Evolutionary conservation across 2,329 filamentous ascomycete genomes (phyloP).

Genomic region (Cladophialophora immunda): DNA sequence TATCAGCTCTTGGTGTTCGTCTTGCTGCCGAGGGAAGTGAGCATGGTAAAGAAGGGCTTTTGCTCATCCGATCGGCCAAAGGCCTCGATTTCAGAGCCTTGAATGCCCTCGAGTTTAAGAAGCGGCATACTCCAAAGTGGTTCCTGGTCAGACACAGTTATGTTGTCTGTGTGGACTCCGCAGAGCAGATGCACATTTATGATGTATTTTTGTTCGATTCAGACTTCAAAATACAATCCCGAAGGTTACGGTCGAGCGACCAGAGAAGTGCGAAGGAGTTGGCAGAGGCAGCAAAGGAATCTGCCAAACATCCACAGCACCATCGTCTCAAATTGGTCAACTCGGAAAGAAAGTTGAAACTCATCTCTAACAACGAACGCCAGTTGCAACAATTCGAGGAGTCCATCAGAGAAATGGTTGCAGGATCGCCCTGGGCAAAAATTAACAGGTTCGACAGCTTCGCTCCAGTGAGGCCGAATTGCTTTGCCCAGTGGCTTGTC

Average conservation of each 20-base stretch:
- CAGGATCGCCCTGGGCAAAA: constrained; percentile 81
- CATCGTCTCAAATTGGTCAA: constrained; percentile 90
- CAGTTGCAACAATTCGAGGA: constrained; percentile 92
- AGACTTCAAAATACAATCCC: constrained; percentile 77
- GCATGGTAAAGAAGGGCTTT: constrained; percentile 94
- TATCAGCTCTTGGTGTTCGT: constrained; percentile 91
- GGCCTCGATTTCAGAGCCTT: constrained; percentile 86
- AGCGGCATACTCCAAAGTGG: constrained; percentile 91
- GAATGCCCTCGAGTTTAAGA: constrained; percentile 70
- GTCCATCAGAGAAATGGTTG: constrained; percentile 86
- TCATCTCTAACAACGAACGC: constrained; percentile 89
- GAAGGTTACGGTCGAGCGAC: constrained; percentile 58
- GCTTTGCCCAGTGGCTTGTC: constrained; percentile 95
- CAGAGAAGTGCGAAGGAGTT: constrained; percentile 64
- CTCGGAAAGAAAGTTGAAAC: constrained; percentile 88
- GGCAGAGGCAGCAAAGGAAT: constrained; percentile 70
- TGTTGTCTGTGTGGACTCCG: constrained; percentile 96
- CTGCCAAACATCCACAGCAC: constrained; percentile 71
- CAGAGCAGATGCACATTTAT: constrained; percentile 98
- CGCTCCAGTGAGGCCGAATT: constrained; percentile 83
- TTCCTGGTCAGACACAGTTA: constrained; percentile 98
- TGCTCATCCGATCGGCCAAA: constrained; percentile 91
- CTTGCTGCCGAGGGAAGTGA: constrained; percentile 95
- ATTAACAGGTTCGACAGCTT: constrained; percentile 91
- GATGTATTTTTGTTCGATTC: constrained; percentile 97